These are phyloP conservation scores for Striga asiatica DNA, from an alignment of 257 asterid genomes.

Conservation along the genomic window DNA sequence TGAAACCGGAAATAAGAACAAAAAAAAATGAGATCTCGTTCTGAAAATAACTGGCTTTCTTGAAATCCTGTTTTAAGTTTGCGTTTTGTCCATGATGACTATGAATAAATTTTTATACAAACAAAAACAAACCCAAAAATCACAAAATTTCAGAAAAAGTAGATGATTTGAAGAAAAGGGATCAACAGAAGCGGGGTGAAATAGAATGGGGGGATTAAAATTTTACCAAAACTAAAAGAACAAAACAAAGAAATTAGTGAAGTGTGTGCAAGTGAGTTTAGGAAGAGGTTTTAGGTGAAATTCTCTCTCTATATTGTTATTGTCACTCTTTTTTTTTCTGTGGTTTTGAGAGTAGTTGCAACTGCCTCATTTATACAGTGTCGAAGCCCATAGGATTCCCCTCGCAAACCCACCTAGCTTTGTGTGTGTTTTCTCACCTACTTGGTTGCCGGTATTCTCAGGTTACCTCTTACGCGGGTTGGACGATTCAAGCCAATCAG, in stretches of 20 bases:
- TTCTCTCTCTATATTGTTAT: constrained; percentile 26
- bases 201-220: constrained; percentile 26
- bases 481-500: not conserved
- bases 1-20: not conserved
- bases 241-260: not conserved
- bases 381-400: constrained; percentile 10
- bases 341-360: not conserved
- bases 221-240: not conserved
- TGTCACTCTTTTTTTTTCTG: constrained; percentile 10
- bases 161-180: constrained; percentile 67
- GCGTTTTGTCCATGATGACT: constrained; percentile 19
- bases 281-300: constrained; percentile 7
- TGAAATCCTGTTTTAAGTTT: constrained; percentile 35
- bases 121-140: constrained; percentile 28
- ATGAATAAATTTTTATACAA: not conserved
- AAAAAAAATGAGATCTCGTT: constrained; percentile 30
- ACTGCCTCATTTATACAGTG: constrained; percentile 18
- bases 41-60: constrained; percentile 60
- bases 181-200: constrained; percentile 47
- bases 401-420: constrained; percentile 19
- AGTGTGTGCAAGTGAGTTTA: constrained; percentile 48
- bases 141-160: constrained; percentile 26
- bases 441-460: not conserved
- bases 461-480: constrained; percentile 10
- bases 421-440: not conserved